Conservation (phyloP, 768 basidiomycete species). For the Megacollybia marginata region DNA sequence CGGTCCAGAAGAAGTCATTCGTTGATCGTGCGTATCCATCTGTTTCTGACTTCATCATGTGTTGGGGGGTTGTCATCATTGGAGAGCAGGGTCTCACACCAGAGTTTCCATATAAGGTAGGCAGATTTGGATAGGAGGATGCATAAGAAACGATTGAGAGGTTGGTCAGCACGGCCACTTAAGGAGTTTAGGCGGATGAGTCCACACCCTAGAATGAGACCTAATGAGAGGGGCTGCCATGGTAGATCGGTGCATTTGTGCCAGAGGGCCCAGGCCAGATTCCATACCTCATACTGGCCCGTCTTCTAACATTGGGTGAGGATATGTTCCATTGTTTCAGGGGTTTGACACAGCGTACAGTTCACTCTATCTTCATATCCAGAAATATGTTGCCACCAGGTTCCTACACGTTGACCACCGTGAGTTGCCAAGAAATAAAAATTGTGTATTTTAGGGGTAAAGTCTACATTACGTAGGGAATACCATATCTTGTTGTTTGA, state of each 20-base stretch:
- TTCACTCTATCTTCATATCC: slow-evolving; percentile 7
- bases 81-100: slow-evolving; percentile 18
- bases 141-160: slow-evolving; percentile 7
- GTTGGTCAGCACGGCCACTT: slow-evolving; percentile 4
- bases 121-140: slow-evolving; percentile 21
- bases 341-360: slow-evolving; percentile 10
- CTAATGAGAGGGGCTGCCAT: slow-evolving; percentile 10
- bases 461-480: too few relatives aligned
- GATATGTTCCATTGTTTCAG: too few relatives aligned
- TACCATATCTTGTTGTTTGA: too few relatives aligned
- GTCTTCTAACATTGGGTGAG: too few relatives aligned
- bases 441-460: too few relatives aligned
- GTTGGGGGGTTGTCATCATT: slow-evolving; percentile 2
- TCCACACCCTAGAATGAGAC: slow-evolving; percentile 12
- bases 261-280: slow-evolving; percentile 10
- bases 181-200: neutral
- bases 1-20: slow-evolving; percentile 10
- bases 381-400: neutral
- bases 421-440: neutral
- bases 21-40: slow-evolving; percentile 10
- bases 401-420: neutral
- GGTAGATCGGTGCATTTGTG: slow-evolving; percentile 3
- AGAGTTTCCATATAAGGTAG: slow-evolving; percentile 21
- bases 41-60: slow-evolving; percentile 2
- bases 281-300: slow-evolving; percentile 28